phyloP scores from a whole-genome alignment of 306 rosid species.

The Quercus rubra region DNA sequence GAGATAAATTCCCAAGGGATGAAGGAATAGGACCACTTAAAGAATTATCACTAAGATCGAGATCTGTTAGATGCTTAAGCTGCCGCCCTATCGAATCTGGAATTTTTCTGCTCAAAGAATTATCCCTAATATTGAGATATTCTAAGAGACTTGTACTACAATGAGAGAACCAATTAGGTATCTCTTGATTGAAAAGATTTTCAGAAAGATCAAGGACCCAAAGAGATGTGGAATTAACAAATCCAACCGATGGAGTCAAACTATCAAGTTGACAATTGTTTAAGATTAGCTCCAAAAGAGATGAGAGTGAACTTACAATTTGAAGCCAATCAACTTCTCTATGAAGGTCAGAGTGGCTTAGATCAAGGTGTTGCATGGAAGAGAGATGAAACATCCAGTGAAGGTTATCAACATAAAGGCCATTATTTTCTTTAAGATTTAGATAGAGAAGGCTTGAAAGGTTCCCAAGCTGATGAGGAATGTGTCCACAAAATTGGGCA shows the following conservation, averaged over 20 bases:
- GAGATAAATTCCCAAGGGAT: neutral
- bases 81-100: neutral
- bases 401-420: neutral
- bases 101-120: neutral
- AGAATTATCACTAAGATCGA: neutral
- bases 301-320: neutral
- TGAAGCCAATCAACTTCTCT: conserved; percentile 15
- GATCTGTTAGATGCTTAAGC: neutral
- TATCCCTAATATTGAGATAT: too few relatives aligned
- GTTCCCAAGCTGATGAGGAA: conserved; percentile 20
- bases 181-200: neutral
- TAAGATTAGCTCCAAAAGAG: conserved; percentile 1
- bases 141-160: neutral
- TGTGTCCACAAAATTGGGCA: neutral
- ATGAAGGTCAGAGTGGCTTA: neutral
- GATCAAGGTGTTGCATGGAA: conserved; percentile 1
- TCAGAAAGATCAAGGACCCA: neutral
- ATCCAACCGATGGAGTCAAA: neutral
- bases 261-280: rapidly evolving
- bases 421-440: neutral
- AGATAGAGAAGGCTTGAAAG: neutral
- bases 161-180: neutral
- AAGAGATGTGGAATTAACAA: neutral
- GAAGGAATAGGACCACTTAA: neutral
- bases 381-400: neutral